These are phyloP conservation scores for Pseudogymnoascus sp. DNA, from an alignment of 2,329 filamentous ascomycete species.

Conservation along the genomic window DNA sequence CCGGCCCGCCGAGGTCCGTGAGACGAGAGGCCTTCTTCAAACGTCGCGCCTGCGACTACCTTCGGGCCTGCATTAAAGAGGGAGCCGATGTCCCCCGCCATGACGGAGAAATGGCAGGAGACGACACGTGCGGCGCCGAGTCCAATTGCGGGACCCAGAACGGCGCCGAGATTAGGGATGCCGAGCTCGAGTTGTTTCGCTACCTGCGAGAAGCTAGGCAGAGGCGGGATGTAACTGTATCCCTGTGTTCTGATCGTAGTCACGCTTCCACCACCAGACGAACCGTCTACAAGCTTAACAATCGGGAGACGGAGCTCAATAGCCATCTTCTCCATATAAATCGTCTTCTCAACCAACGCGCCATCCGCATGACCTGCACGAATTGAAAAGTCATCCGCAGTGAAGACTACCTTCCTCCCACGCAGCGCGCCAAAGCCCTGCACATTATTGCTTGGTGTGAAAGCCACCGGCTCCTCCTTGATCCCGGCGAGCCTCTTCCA, in stretches of 20 bases:
- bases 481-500: constrained; percentile 45
- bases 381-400: constrained; percentile 58
- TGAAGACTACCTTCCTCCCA: constrained; percentile 51
- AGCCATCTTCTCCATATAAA: constrained; percentile 57
- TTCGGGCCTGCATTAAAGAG: constrained; percentile 60
- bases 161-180: constrained; percentile 58
- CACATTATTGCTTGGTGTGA: constrained; percentile 56
- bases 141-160: constrained; percentile 57
- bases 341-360: constrained; percentile 48
- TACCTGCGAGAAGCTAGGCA: constrained; percentile 47
- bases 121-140: constrained; percentile 56
- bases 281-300: constrained; percentile 58
- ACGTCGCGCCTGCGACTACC: constrained; percentile 56
- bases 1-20: constrained; percentile 52
- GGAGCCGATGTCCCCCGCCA: constrained; percentile 56
- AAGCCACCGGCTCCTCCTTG: constrained; percentile 43
- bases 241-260: constrained; percentile 50
- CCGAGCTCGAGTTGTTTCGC: constrained; percentile 54
- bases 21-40: constrained; percentile 56
- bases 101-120: constrained; percentile 58
- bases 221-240: constrained; percentile 54
- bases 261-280: constrained; percentile 55
- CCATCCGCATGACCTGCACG: constrained; percentile 60
- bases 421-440: constrained; percentile 50
- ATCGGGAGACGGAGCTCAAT: constrained; percentile 52